Base-by-base conservation (phyloP, 768 basidiomycete species). In the Trametes cinnabarina region DNA sequence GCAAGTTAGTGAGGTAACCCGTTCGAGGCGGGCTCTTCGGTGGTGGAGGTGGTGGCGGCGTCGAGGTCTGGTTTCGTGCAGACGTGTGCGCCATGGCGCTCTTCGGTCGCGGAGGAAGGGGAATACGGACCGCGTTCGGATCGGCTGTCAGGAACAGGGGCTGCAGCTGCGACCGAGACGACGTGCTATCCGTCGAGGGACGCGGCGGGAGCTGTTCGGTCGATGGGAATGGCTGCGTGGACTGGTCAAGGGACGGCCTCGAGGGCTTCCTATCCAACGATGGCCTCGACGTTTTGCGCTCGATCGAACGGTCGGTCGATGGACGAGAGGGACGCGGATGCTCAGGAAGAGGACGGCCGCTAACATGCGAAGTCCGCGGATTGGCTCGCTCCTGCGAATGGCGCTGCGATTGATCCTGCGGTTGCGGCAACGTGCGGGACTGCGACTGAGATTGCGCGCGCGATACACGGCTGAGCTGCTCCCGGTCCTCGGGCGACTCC, bases 1-100 rank as follows among this genome's bases (percentile, higher is more conserved):
- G 54, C 5, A 65, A 43, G 20, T 56, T 74, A 4, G 78, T 69
- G 42, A 87, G 77, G 53, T 84, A 79, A 7, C 78, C 76, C 19
- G 65, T 50, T 20, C 47, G 39, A 7, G 58, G 55, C 4, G 62
- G 60, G 23, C 62, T 63, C 60, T 65, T 65, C 9, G 65, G 62
- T 15, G 60, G 58, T 17, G 56, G 55, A 4, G 56, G 55, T 5
- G 64, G 64, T 5, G 64, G 64, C 12, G 64, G 61, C 5, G 63
- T 61, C 3, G 47, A 41, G 15, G 40, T 25, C 23, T 53, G 51
- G 8, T 25, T 43, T 9, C 49, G 54, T 25, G 41, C 22, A 0
- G 58, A 28, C 5, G 49, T n/a, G 20, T 48, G 54, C n/a, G 46
- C 46, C 43, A 47, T 46, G 1, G 61, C 61, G 34, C 61, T 57